Conservation (phyloP, 352 stramenopile species). For the Phytophthora rubi region DNA sequence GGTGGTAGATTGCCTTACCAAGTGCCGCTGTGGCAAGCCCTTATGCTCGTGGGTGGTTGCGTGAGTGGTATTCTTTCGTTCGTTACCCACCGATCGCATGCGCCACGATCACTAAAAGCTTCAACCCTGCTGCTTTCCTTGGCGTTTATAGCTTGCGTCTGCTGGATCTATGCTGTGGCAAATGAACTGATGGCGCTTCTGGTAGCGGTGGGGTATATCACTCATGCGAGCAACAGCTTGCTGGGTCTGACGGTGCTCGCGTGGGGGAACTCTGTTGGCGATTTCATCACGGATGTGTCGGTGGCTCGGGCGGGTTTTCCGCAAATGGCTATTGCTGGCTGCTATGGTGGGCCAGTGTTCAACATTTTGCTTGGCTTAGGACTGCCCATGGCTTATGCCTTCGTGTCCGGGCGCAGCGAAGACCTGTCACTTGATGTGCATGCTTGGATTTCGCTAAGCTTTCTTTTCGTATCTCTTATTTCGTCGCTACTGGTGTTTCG, state of each 20-base stretch:
- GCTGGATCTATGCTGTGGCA: slow-evolving; percentile 93
- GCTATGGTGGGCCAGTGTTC: slow-evolving; percentile 85
- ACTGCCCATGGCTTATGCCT: slow-evolving; percentile 72
- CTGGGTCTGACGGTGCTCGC: slow-evolving; percentile 81
- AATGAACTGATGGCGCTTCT: slow-evolving; percentile 88
- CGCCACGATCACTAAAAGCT: slow-evolving; percentile 53
- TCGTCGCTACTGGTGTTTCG: slow-evolving; percentile 64
- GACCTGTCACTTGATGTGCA: slow-evolving; percentile 67
- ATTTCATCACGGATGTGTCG: slow-evolving; percentile 86
- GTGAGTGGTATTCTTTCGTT: slow-evolving; percentile 76
- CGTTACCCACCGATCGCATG: slow-evolving; percentile 65
- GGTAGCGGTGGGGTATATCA: slow-evolving; percentile 76
- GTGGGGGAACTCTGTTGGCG: slow-evolving; percentile 86
- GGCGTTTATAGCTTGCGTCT: slow-evolving; percentile 84
- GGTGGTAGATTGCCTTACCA: slow-evolving; percentile 24
- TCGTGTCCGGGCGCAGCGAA: slow-evolving; percentile 49
- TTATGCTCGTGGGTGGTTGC: slow-evolving; percentile 30
- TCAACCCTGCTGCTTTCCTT: slow-evolving; percentile 70
- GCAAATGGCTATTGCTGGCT: slow-evolving; percentile 88
- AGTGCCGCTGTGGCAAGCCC: slow-evolving; percentile 55
- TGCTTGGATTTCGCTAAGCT: slow-evolving; percentile 73
- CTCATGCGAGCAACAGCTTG: slow-evolving; percentile 76
- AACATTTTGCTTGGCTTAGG: slow-evolving; percentile 84
- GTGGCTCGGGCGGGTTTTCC: slow-evolving; percentile 81
- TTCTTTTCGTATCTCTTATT: slow-evolving; percentile 65